These are phyloP conservation scores for Albugo laibachii DNA, from an alignment of 352 stramenopile genomes.

Conservation along the genomic window DNA sequence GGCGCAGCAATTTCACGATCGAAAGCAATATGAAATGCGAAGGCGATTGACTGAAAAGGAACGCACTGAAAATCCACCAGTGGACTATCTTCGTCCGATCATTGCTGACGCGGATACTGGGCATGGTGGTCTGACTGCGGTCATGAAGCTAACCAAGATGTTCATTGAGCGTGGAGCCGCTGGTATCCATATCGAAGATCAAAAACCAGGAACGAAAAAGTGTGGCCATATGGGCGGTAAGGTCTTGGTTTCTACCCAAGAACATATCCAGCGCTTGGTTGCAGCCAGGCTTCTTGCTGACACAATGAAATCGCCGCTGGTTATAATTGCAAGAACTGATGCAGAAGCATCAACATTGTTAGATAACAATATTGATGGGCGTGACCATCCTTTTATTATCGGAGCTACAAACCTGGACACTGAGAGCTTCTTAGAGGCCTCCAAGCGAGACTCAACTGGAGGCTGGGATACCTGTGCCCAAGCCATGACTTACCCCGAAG, in stretches of 20 bases:
- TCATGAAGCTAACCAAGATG: conserved; percentile 98
- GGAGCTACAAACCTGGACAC: conserved; percentile 83
- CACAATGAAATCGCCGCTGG: conserved; percentile 85
- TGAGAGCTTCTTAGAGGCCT: conserved; percentile 70
- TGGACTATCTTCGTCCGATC: conserved; percentile 95
- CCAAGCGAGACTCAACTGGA: conserved; percentile 29
- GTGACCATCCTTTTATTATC: conserved; percentile 96
- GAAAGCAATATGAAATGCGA: conserved; percentile 90
- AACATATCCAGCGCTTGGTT: conserved; percentile 94
- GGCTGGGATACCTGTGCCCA: conserved; percentile 84
- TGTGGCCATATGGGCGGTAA: conserved; percentile 98
- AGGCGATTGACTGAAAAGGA: conserved; percentile 60
- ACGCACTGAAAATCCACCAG: conserved; percentile 44
- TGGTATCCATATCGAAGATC: conserved; percentile 97
- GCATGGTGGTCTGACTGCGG: conserved; percentile 88
- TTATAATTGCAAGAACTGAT: conserved; percentile 95
- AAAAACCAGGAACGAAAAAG: conserved; percentile 98
- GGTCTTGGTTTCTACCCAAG: conserved; percentile 92
- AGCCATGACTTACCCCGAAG: conserved; percentile 94
- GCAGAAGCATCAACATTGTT: conserved; percentile 93
- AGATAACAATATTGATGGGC: conserved; percentile 93
- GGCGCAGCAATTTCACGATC: conserved; percentile 94
- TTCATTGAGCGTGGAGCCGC: conserved; percentile 95
- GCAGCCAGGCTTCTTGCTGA: conserved; percentile 91
- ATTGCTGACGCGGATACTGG: conserved; percentile 96